Conservation (phyloP, 352 stramenopile genomes). For the Peronospora farinosa region DNA sequence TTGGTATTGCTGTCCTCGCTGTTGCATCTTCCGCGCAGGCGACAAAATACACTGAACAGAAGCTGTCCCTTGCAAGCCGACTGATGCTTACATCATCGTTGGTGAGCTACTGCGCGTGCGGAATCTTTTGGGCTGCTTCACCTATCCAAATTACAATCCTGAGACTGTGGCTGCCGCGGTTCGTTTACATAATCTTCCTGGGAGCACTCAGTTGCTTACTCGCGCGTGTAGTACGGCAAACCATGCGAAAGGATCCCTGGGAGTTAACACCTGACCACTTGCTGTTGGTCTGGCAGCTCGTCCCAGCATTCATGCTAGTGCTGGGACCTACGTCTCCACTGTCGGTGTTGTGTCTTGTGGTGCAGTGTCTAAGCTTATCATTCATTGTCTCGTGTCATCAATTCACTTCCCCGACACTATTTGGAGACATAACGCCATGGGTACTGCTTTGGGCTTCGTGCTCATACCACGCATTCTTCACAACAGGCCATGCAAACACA, state of each 20-base stretch:
- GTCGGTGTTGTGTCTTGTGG: conserved; percentile 37
- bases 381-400: conserved; percentile 22
- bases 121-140: conserved; percentile 43
- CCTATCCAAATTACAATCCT: conserved; percentile 31
- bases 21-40: conserved; percentile 11
- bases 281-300: conserved; percentile 40
- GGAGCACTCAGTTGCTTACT: conserved; percentile 15
- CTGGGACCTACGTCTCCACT: conserved; percentile 60
- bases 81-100: conserved; percentile 22
- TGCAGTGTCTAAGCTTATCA: conserved; percentile 46
- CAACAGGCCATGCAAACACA: conserved; percentile 83
- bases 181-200: conserved; percentile 42
- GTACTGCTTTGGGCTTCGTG: conserved; percentile 51
- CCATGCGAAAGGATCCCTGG: background rate
- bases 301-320: conserved; percentile 51
- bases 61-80: conserved; percentile 8
- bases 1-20: conserved; percentile 17
- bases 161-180: conserved; percentile 55
- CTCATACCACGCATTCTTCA: conserved; percentile 76
- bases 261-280: conserved; percentile 10
- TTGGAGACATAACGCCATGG: conserved; percentile 29
- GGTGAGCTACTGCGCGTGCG: conserved; percentile 30
- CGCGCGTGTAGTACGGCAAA: conserved; percentile 5
- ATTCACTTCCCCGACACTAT: conserved; percentile 1
- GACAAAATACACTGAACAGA: conserved; percentile 8